Conservation (phyloP, 176 grass and related monocot genomes). For the Otatea glauca region DNA sequence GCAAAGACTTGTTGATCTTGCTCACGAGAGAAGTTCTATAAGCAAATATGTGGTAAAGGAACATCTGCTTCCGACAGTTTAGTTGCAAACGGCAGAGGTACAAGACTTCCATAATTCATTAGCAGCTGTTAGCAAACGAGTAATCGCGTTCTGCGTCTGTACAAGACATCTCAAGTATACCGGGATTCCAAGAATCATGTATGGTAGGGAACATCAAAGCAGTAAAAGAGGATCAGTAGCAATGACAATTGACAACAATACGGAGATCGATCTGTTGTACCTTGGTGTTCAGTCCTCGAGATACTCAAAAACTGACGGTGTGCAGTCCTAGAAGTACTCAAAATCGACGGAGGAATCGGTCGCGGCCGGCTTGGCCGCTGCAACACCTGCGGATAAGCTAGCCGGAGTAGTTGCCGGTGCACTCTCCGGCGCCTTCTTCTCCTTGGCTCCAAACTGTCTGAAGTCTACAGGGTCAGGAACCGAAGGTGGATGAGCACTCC, state of each 20-base stretch:
- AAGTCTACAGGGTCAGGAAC: slow-evolving; percentile 71
- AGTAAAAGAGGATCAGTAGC: background rate
- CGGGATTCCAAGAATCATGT: background rate
- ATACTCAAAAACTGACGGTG: background rate
- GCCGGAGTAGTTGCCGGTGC: background rate
- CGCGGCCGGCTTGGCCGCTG: slow-evolving; percentile 23
- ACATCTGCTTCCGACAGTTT: background rate
- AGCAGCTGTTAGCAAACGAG: background rate
- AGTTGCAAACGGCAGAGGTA: background rate
- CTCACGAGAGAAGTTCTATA: background rate
- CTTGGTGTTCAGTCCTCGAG: slow-evolving; percentile 43
- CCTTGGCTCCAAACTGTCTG: slow-evolving; percentile 53
- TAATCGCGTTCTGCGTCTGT: slow-evolving; percentile 15
- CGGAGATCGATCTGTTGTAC: background rate
- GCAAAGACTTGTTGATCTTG: background rate
- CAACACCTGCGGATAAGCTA: slow-evolving; percentile 8
- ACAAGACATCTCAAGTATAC: slow-evolving; percentile 30
- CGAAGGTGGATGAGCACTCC: slow-evolving; percentile 62
- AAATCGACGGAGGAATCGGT: slow-evolving; percentile 43
- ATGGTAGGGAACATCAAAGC: background rate
- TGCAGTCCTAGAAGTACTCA: slow-evolving; percentile 58
- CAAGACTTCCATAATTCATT: background rate
- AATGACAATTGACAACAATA: background rate
- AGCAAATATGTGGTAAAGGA: background rate
- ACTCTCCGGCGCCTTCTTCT: slow-evolving; percentile 37